phyloP scores from a whole-genome alignment of 192 early-diverging fungal species.

The Linderina pennispora region DNA sequence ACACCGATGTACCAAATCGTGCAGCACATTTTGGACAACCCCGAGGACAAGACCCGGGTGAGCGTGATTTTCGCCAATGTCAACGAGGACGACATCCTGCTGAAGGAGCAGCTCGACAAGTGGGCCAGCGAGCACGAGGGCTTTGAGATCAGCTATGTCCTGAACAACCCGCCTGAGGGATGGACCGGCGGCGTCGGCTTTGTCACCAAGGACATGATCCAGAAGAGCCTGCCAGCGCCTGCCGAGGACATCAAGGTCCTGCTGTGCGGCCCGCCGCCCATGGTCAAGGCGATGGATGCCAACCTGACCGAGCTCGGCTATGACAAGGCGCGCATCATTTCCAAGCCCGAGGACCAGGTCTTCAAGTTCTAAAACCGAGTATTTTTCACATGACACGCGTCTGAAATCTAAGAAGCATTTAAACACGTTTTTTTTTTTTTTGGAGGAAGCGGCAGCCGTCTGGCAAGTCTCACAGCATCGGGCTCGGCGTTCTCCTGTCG shows the following conservation, averaged over 20 bases:
- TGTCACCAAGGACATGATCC: slow-evolving; percentile 79
- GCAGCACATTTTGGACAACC: slow-evolving; percentile 77
- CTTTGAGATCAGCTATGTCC: slow-evolving; percentile 74
- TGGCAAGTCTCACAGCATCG: too few species aligned
- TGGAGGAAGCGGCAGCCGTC: too few species aligned
- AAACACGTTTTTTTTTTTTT: too few species aligned
- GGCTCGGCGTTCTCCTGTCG: slow-evolving; percentile 20
- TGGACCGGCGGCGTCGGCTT: slow-evolving; percentile 88
- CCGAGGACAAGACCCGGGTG: slow-evolving; percentile 79
- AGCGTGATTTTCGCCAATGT: slow-evolving; percentile 93
- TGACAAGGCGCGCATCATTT: slow-evolving; percentile 66
- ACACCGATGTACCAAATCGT: slow-evolving; percentile 96
- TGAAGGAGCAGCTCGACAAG: slow-evolving; percentile 75
- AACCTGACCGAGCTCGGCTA: slow-evolving; percentile 70
- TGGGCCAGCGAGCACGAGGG: slow-evolving; percentile 66
- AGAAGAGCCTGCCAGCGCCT: slow-evolving; percentile 61
- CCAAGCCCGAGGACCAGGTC: slow-evolving; percentile 78
- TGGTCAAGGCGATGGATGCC: slow-evolving; percentile 77
- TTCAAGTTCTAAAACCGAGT: slow-evolving; percentile 94
- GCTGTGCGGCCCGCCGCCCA: slow-evolving; percentile 87
- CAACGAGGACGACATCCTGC: slow-evolving; percentile 79
- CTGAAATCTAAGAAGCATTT: too few species aligned
- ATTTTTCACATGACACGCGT: too few species aligned
- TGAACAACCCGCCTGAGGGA: slow-evolving; percentile 70
- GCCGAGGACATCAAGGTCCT: slow-evolving; percentile 81